Evolutionary conservation across 495 filamentous ascomycete species (phyloP), one percentile per base, ranked within the genome.

Genomic region (Talaromyces stipitatus): DNA sequence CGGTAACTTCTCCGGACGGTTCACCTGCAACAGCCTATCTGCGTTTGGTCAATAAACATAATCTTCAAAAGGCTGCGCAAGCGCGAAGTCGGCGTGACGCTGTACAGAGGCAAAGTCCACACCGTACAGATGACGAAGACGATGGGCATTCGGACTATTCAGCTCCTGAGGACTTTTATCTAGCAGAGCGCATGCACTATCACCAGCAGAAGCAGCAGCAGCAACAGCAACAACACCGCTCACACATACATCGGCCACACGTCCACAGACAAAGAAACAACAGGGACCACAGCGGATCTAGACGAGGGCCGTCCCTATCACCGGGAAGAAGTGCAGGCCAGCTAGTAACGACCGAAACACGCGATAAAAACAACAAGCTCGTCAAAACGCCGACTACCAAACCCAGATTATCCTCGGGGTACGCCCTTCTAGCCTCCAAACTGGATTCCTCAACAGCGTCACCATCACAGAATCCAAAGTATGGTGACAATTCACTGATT

Each of bases 341-440:
- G 10, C 23, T 54, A 10, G 51, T 54, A 36, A 36, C 12, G 16
- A 54, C 51, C 14, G 53, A 58, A 18, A 18, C 43, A 14, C 20
- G 24, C 33, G 6, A 58, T 10, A 33, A 48, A 52, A 32, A 68
- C 29, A 66, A 70, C 22, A 65, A 57, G n/a, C 52, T 59, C 16
- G 58, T 55, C 36, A 63, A 55, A 48, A 65, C 61, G 38, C 58
- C 60, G 27, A 60, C 68, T 2, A 68, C 57, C 50, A 47, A 65
- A 3, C 60, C 63, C 7, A 62, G 64, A 4, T 45, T 60, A 8
- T 50, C 67, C n/a, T 74, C 82, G n/a, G 87, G 87, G 10, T 90
- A 90, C 67, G 83, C 86, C 38, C 70, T 85, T 5, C 68, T 90
- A 32, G 84, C 87, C 23, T 79, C 80, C 2, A 82, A 79, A 30